These are phyloP conservation scores for Phlyctochytrium arcticum DNA, from an alignment of 192 early-diverging fungal species.

Conservation along the genomic window DNA sequence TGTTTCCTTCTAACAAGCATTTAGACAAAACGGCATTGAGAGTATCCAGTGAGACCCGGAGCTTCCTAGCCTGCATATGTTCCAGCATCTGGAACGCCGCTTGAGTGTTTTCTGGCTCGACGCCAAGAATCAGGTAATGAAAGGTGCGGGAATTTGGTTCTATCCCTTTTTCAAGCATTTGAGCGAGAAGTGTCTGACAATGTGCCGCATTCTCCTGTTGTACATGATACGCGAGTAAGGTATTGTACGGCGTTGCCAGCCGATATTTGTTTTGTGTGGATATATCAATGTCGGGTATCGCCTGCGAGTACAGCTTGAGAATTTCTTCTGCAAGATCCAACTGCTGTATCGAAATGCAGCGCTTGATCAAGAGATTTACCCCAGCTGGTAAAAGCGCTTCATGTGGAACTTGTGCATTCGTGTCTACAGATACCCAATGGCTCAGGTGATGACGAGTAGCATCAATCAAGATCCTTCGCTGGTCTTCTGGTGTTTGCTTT, in stretches of 20 bases:
- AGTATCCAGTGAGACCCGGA: too few species aligned
- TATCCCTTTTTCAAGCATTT: constrained; percentile 9
- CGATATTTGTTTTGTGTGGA: background rate
- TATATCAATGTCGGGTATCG: background rate
- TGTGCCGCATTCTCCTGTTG: background rate
- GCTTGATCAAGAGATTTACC: too few species aligned
- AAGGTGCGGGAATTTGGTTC: constrained; percentile 6
- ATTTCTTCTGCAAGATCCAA: constrained; percentile 11
- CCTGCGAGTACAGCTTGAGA: background rate
- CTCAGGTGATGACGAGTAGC: too few species aligned
- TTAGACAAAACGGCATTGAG: constrained; percentile 13
- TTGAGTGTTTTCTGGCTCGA: background rate
- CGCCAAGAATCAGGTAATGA: constrained; percentile 3
- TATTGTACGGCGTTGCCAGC: constrained; percentile 7
- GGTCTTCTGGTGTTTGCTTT: too few species aligned
- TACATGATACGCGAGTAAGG: background rate
- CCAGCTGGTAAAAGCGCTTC: too few species aligned
- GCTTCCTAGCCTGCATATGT: constrained; percentile 8
- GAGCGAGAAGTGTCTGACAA: background rate
- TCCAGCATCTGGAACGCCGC: constrained; percentile 1
- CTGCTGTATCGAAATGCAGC: too few species aligned
- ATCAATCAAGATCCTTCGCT: too few species aligned
- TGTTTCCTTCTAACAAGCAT: background rate
- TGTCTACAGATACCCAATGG: too few species aligned
- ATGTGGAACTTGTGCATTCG: too few species aligned